Base-by-base conservation (phyloP, 768 basidiomycete species). In the Pholiota molesta region DNA sequence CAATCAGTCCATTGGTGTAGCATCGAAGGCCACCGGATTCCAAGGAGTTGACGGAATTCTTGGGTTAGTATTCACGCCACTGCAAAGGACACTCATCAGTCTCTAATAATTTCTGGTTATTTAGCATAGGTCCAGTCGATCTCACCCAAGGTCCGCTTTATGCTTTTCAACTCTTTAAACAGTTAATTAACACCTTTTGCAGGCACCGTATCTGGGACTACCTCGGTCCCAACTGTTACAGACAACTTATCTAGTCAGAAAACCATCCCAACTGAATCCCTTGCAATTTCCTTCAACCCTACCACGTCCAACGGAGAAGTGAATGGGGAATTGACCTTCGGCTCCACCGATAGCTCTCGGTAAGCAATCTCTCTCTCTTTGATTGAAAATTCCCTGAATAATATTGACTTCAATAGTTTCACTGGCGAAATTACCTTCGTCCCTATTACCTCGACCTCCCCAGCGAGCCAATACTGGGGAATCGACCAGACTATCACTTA, bases 261-360 rank as follows among this genome's bases (percentile, higher is more conserved):
- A 10, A 71, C 71, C 2, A 86, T 88, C 62, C 52, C 76, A 14
- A 65, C 73, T 13, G 72, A 83, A 63, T 75, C 77, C 3, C 74
- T 87, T 58, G 83, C 82, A 5, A 83, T 86, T 67, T 86, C 77
- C 55, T 87, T 80, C 66, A 70, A 76, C 60, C 86, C 85, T 14
- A 80, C 82, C 4, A 81, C 81, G 0, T 55, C 66, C 9, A 49
- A 65, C 3, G 60, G 66, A 11, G 69, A 72, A 11, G 65, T 74
- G 33, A 86, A 87, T 63, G 86, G 86, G 52, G 84, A 86, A 67
- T 74, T 88, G 23, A 79, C 76, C 7, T 85, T 87, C 61, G 86
- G 86, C 52, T 78, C 79, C 7, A 73, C 77, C n/a, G 86, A 87
- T 64, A 63, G 63, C 4, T 67, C 72, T 47, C 45, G 45, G 45